Evolutionary conservation across 179 eudicot species (phyloP), one percentile per base, ranked within the genome.

Genomic region (Patellifolia procumbens): DNA sequence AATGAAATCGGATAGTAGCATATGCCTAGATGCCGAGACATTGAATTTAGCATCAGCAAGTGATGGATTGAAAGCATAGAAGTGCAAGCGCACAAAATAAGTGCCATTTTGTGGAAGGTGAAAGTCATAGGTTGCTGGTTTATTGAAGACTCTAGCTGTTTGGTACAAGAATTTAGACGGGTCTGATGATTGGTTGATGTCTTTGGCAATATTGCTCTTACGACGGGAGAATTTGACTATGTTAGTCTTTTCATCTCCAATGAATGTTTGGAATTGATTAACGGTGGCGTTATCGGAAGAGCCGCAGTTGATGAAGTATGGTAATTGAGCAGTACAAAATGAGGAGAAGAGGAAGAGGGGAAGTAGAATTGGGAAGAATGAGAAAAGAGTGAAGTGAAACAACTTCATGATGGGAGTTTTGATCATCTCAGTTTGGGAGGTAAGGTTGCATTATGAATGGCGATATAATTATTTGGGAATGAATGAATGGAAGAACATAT

Each of bases 291-390:
- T 19, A 8, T 68, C 28, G 13, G 68, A 37, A 34, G 94, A 86
- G 53, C 94, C 94, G 26, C 91, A 90, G 82, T 90, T 87, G 74
- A 90, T 83, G 85, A 88, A 83, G 85, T 82, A 83, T 7, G 26
- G 58, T 9, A 53, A 7, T 29, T 72, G 77, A 34, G 72, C 32
- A 32, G 49, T 1, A 34, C 66, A 42, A 8, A 65, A 22, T 51
- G 78, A 72, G 43, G 73, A 34, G 22, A 63, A 55, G 72, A 81
- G 62, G 53, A 71, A 42, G 34, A 60, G n/a, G 34, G 39, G 34
- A 10, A 76, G 42, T 28, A 62, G 42, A n/a, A 73, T 42, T 8
- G 24, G 68, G 58, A 1, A 46, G 48, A 45, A 10, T 1, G 32
- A 34, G 29, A 59, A 55, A 46, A 11, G 28, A n/a, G n/a, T n/a